phyloP scores from a whole-genome alignment of 1,284 basidiomycete species.

The Inonotus hispidus region DNA sequence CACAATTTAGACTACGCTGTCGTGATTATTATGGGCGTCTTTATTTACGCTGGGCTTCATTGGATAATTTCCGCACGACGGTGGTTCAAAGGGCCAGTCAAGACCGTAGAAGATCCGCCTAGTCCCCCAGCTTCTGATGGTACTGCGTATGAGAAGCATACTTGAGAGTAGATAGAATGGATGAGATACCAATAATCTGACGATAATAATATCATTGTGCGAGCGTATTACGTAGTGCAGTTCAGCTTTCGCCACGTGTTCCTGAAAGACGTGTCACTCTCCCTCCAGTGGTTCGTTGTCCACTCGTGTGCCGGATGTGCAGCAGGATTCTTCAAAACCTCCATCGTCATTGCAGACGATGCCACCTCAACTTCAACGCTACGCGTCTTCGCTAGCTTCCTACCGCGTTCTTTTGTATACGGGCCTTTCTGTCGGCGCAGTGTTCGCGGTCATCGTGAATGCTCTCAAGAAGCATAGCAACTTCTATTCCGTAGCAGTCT shows the following conservation, averaged over 20 bases:
- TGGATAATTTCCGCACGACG: conserved; percentile 63
- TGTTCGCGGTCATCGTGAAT: conserved; percentile 67
- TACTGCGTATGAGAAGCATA: not conserved
- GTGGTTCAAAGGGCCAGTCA: conserved; percentile 67
- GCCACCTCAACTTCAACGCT: conserved; percentile 31
- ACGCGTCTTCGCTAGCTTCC: conserved; percentile 47
- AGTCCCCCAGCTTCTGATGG: conserved; percentile 16
- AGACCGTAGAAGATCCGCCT: conserved; percentile 37
- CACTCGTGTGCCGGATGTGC: not conserved
- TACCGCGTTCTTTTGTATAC: conserved; percentile 69
- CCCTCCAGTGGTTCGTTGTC: too few relatives aligned
- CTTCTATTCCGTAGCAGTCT: conserved; percentile 92
- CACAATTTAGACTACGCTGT: conserved; percentile 52
- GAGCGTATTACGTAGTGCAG: not conserved
- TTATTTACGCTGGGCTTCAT: conserved; percentile 55
- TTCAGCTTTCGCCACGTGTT: not conserved
- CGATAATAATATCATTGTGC: too few relatives aligned
- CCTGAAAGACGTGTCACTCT: not conserved
- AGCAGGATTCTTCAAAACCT: not conserved
- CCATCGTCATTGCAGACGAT: not conserved
- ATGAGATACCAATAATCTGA: too few relatives aligned
- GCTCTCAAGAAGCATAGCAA: conserved; percentile 84
- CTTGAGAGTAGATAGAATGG: not conserved
- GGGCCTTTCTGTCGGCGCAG: conserved; percentile 62
- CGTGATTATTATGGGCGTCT: conserved; percentile 58